phyloP scores from a whole-genome alignment of 495 filamentous ascomycete genomes.

The Aspergillus ostianus region DNA sequence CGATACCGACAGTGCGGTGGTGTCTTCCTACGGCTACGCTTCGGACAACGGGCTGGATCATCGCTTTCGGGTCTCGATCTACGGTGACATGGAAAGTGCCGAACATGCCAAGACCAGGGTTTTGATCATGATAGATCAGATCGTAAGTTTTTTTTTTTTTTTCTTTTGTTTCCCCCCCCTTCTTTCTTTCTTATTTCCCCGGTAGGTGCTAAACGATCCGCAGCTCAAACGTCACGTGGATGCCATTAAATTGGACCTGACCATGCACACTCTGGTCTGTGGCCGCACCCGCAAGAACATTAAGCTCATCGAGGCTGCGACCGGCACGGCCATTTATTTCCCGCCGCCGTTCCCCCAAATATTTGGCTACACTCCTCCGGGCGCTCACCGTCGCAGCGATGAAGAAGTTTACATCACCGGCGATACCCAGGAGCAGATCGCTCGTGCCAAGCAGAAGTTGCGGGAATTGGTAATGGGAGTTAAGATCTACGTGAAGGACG shows the following conservation, averaged over 20 bases:
- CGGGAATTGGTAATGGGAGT: constrained; percentile 75
- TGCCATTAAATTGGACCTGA: constrained; percentile 75
- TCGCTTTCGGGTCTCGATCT: constrained; percentile 86
- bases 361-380: constrained; percentile 81
- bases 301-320: constrained; percentile 90
- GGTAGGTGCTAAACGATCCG: constrained; percentile 29
- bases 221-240: constrained; percentile 87
- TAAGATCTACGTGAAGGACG: constrained; percentile 88
- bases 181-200: constrained; percentile 1
- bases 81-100: constrained; percentile 89
- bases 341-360: constrained; percentile 88
- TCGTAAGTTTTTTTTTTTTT: constrained; percentile 58
- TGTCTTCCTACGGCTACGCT: constrained; percentile 63
- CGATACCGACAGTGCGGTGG: constrained; percentile 50
- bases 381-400: constrained; percentile 73
- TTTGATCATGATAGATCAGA: constrained; percentile 94
- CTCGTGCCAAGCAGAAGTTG: constrained; percentile 82
- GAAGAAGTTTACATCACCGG: constrained; percentile 94
- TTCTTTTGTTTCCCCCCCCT: constrained; percentile 11
- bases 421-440: constrained; percentile 73
- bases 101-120: constrained; percentile 97
- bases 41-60: constrained; percentile 69
- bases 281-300: constrained; percentile 93
- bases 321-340: constrained; percentile 95
- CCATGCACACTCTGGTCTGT: constrained; percentile 85